Percentiles rank a stretch among this genome's conserved stretches.
Conservation (phyloP, 2,329 filamentous ascomycete species). For the Seiridium cupressi region DNA sequence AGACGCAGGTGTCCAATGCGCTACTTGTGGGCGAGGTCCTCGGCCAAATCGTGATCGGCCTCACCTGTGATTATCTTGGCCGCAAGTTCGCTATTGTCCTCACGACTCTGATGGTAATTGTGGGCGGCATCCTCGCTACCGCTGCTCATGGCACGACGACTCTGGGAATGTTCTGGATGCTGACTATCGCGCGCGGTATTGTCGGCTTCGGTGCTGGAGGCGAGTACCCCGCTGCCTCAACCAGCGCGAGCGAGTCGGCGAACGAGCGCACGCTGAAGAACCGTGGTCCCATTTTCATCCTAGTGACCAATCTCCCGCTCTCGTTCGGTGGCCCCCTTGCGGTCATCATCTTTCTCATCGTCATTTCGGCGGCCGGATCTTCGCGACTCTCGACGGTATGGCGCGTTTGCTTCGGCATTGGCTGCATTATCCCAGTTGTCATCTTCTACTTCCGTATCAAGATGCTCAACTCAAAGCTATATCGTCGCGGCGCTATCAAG, state of each 20-base stretch:
- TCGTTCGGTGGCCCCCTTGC: slow-evolving; percentile 13
- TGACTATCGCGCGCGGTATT: slow-evolving; percentile 46
- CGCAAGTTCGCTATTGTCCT: slow-evolving; percentile 43
- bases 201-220: slow-evolving; percentile 46
- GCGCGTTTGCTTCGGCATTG: slow-evolving; percentile 48
- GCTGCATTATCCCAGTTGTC: slow-evolving; percentile 46
- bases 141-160: slow-evolving; percentile 42
- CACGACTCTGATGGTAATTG: slow-evolving; percentile 42
- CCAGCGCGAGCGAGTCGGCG: slow-evolving; percentile 44
- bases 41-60: slow-evolving; percentile 36
- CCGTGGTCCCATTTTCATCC: slow-evolving; percentile 39
- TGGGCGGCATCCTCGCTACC: slow-evolving; percentile 43
- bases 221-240: slow-evolving; percentile 34
- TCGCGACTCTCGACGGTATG: slow-evolving; percentile 39
- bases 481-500: slow-evolving; percentile 53
- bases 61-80: slow-evolving; percentile 43
- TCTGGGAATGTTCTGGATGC: slow-evolving; percentile 51
- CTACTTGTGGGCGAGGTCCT: slow-evolving; percentile 39
- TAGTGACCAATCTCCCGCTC: slow-evolving; percentile 37
- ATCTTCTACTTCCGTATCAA: slow-evolving; percentile 56
- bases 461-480: slow-evolving; percentile 50
- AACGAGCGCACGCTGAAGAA: slow-evolving; percentile 40
- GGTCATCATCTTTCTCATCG: slow-evolving; percentile 44
- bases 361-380: slow-evolving; percentile 34
- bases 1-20: slow-evolving; percentile 37